phyloP scores from a whole-genome alignment of 805 yeast species.

The Diddensiella caesifluorescens region DNA sequence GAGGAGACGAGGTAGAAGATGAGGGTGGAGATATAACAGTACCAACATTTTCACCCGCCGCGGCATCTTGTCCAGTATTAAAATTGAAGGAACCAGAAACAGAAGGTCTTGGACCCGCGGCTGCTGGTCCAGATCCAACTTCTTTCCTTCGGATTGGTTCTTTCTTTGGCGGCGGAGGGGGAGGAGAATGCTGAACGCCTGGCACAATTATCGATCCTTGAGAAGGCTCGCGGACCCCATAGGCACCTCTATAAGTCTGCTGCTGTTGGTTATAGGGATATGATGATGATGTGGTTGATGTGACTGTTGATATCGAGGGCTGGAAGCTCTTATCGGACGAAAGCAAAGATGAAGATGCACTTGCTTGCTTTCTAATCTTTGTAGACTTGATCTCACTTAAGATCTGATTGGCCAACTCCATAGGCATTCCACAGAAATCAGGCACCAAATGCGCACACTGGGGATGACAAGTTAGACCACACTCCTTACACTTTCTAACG shows the following conservation, averaged over 20 bases:
- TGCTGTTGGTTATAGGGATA: slow-evolving; percentile 12
- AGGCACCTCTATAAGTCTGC: slow-evolving; percentile 5
- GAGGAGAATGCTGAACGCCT: slow-evolving; percentile 5
- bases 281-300: slow-evolving; percentile 3
- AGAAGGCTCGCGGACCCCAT: slow-evolving; percentile 1
- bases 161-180: slow-evolving; percentile 22
- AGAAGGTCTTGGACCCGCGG: slow-evolving; percentile 4
- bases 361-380: slow-evolving; percentile 35
- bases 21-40: slow-evolving; percentile 6
- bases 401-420: slow-evolving; percentile 92
- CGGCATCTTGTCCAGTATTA: slow-evolving; percentile 15
- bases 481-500: slow-evolving; percentile 80
- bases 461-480: slow-evolving; percentile 93
- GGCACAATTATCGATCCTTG: neutral
- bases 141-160: slow-evolving; percentile 27
- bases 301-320: neutral
- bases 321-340: neutral
- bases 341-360: slow-evolving; percentile 11
- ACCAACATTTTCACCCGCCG: slow-evolving; percentile 2
- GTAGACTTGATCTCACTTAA: slow-evolving; percentile 78
- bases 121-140: slow-evolving; percentile 23
- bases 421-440: slow-evolving; percentile 97
- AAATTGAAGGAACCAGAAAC: slow-evolving; percentile 7
- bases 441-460: slow-evolving; percentile 93
- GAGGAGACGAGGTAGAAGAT: slow-evolving; percentile 13